Evolutionary conservation across 371 early-diverging fungal genomes (phyloP), one percentile per base, ranked within the genome.

Genomic region (Zychaea mexicana): DNA sequence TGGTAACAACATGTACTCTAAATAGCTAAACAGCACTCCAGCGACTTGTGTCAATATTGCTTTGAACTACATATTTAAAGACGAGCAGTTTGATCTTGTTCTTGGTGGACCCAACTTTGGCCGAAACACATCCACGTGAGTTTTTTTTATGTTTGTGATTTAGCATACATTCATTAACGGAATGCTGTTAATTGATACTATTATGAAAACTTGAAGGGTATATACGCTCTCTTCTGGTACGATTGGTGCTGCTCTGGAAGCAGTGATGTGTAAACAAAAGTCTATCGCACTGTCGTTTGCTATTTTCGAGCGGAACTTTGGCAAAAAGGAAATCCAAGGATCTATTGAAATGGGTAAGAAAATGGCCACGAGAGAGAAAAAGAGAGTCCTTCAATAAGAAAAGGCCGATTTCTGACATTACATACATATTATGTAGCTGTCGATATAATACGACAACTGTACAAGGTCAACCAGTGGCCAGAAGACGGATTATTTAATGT

Each of bases 191-290:
- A 32, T 57, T 2, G 21, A 10, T 19, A 22, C 47, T 22, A 0
- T 42, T 42, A 15, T 42, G n/a, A 42, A 42, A 42, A 42, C 7
- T n/a, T n/a, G n/a, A 22, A 21, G 36, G 74, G 79, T 13, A 68
- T 77, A 0, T 77, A 76, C 38, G 73, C 81, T 1, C 59, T 64
- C 81, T n/a, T 77, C 78, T 22, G 81, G 81, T 24, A 80, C 81
- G 9, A 68, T 80, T 54, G 81, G 81, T 31, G 74, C 74, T 57
- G 81, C 81, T 10, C 61, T 77, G 74, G 81, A 80, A 61, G 77
- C 67, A 26, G 71, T 67, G 1, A 31, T 77, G 38, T 74, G 76
- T 46, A 61, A 53, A 1, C 60, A 72, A 46, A 80, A 76, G 33
- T 73, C 81, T 3, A 66, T 80, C 36, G 77, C 81, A 0, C n/a